A percentile compares a stretch with the other conserved stretches of the same genome.
phyloP scores from a whole-genome alignment of 2,329 filamentous ascomycete genomes.

The Diaporthe eres region DNA sequence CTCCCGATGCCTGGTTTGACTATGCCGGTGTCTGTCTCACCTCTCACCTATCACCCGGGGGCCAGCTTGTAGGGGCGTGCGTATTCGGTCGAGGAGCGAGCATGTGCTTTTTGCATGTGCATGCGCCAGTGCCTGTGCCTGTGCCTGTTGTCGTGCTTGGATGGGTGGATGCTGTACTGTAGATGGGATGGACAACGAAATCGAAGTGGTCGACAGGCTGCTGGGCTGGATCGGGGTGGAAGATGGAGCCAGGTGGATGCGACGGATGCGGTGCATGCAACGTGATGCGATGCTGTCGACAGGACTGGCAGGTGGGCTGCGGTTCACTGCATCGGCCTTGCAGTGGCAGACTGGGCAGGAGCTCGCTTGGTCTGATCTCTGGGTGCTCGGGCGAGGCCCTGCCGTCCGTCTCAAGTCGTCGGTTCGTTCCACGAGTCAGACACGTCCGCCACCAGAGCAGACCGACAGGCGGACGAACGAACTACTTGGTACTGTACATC shows the following conservation, averaged over 20 bases:
- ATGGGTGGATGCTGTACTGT: background rate
- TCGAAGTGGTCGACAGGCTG: background rate
- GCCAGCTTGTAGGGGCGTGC: background rate
- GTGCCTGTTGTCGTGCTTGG: background rate
- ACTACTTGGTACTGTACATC: background rate
- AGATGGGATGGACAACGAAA: background rate
- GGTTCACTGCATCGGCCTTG: background rate
- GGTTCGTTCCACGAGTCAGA: conserved; percentile 18
- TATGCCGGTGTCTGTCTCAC: conserved; percentile 6
- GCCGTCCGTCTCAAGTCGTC: conserved; percentile 28
- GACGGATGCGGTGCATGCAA: conserved; percentile 5
- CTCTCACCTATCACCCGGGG: conserved; percentile 8
- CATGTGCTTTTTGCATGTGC: background rate
- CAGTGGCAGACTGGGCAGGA: background rate
- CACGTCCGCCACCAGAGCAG: background rate
- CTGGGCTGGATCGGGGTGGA: background rate
- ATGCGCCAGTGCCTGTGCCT: background rate
- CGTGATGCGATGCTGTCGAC: conserved; percentile 17
- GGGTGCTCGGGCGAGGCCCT: conserved; percentile 21
- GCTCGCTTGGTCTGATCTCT: background rate
- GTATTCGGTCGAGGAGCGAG: background rate
- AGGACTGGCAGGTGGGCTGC: background rate
- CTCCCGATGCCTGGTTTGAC: conserved; percentile 1
- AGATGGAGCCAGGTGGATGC: conserved; percentile 1
- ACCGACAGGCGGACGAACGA: background rate